A percentile compares a stretch with the other conserved stretches of the same genome.
These are phyloP conservation scores for Rhododendron ovatum DNA, from an alignment of 148 eudicot species.

Conservation along the genomic window DNA sequence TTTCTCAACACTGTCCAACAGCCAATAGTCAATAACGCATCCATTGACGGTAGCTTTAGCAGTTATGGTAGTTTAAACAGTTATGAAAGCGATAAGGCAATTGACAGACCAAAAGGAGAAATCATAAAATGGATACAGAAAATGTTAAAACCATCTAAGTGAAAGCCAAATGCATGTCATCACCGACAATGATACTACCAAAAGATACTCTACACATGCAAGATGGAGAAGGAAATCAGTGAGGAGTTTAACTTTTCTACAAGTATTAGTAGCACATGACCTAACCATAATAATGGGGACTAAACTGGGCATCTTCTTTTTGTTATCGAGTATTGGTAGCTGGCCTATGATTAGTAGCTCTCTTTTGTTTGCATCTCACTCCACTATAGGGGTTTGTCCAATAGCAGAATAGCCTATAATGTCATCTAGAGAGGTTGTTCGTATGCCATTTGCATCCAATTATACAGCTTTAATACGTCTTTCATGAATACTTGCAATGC, in stretches of 20 bases:
- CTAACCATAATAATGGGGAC: not conserved
- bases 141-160: not conserved
- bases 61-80: not conserved
- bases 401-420: not conserved
- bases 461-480: not conserved
- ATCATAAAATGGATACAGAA: not conserved
- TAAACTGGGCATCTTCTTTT: not conserved
- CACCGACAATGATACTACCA: not conserved
- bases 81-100: not conserved
- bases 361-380: not conserved
- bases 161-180: not conserved
- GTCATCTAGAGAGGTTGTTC: not conserved
- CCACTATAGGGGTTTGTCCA: not conserved
- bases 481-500: not conserved
- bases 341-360: not conserved
- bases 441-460: not conserved
- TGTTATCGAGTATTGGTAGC: not conserved
- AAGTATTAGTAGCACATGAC: not conserved
- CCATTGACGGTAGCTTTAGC: not conserved
- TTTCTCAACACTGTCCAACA: slow-evolving; percentile 59
- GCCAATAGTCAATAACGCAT: not conserved
- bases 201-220: not conserved
- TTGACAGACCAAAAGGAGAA: not conserved
- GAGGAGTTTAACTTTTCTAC: not conserved
- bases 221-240: not conserved